Evolutionary conservation across 345 rosid species (phyloP).

Genomic region (Salix exigua): DNA sequence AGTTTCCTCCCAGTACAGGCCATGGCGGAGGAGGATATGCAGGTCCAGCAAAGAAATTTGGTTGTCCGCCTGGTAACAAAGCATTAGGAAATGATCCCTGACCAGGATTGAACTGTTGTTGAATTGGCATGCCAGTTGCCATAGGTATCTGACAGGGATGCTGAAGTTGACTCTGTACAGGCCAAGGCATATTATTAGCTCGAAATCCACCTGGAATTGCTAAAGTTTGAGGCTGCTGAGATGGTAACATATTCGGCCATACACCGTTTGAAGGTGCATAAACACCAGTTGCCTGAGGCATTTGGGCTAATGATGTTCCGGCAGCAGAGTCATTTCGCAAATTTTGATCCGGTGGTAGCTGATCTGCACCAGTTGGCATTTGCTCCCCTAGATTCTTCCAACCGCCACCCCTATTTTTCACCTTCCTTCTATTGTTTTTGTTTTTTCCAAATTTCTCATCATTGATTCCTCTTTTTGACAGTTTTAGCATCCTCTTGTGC

Average conservation of each 20-base stretch:
- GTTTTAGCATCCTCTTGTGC: conserved; percentile 55
- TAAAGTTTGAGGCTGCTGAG: conserved; percentile 30
- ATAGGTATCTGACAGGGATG: conserved; percentile 36
- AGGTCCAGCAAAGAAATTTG: conserved; percentile 40
- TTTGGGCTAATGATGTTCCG: conserved; percentile 30
- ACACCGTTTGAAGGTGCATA: conserved; percentile 26
- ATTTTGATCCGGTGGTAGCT: conserved; percentile 18
- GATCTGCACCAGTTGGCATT: conserved; percentile 20
- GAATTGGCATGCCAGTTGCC: conserved; percentile 40
- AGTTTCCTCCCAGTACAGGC: conserved; percentile 46
- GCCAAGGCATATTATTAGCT: conserved; percentile 42
- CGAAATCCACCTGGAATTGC: conserved; percentile 38
- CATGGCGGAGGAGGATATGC: conserved; percentile 36
- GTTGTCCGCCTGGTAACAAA: conserved; percentile 40
- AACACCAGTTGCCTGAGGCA: conserved; percentile 33
- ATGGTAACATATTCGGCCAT: conserved; percentile 35
- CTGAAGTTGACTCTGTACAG: conserved; percentile 46
- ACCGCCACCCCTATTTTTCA: conserved; percentile 36
- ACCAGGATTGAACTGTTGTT: conserved; percentile 46
- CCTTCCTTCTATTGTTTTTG: conserved; percentile 52
- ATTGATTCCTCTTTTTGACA: conserved; percentile 63
- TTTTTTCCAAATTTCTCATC: conserved; percentile 38
- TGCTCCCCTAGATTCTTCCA: conserved; percentile 43
- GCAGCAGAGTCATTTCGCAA: conserved; percentile 21
- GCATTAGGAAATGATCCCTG: conserved; percentile 39